Conservation (phyloP, 495 filamentous ascomycete genomes). For the Hypoxylon cercidicola region DNA sequence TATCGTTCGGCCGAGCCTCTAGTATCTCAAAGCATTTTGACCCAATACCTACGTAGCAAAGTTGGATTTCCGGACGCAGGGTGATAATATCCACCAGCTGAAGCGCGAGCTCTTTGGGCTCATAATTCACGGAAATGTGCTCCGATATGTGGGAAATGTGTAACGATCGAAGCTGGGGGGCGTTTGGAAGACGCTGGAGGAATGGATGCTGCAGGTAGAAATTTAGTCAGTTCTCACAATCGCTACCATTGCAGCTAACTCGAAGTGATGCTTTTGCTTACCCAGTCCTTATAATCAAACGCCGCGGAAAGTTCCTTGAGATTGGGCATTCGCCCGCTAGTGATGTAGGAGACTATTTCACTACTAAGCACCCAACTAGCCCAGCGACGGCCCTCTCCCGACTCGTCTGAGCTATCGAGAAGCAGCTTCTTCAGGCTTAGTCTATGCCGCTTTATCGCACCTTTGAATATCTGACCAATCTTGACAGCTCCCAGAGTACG, state of each 20-base stretch:
- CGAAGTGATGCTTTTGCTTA: constrained; percentile 55
- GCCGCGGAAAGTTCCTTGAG: constrained; percentile 80
- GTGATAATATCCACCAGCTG: constrained; percentile 88
- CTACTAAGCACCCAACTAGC: constrained; percentile 81
- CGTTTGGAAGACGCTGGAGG: constrained; percentile 80
- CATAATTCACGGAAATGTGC: constrained; percentile 65
- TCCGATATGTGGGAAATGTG: constrained; percentile 80
- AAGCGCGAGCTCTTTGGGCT: constrained; percentile 78
- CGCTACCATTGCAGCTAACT: constrained; percentile 3
- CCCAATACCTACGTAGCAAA: constrained; percentile 84
- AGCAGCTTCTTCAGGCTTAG: constrained; percentile 79
- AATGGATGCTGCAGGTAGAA: constrained; percentile 76
- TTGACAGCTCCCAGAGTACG: constrained; percentile 66
- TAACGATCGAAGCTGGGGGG: constrained; percentile 79
- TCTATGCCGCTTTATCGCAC: constrained; percentile 77
- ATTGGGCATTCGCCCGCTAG: constrained; percentile 81
- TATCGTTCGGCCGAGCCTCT: constrained; percentile 68
- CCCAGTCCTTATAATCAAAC: constrained; percentile 88
- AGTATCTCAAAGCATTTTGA: constrained; percentile 90
- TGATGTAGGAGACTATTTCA: constrained; percentile 80
- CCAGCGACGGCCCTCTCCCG: constrained; percentile 61
- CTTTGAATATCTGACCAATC: constrained; percentile 79
- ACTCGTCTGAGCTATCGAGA: constrained; percentile 75
- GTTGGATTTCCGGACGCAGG: constrained; percentile 82
- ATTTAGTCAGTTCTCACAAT: constrained; percentile 40